Percentiles rank a stretch among this genome's conserved stretches.
Evolutionary conservation across 106 monocot genomes (phyloP).

Genomic region (Agapanthus africanus): DNA sequence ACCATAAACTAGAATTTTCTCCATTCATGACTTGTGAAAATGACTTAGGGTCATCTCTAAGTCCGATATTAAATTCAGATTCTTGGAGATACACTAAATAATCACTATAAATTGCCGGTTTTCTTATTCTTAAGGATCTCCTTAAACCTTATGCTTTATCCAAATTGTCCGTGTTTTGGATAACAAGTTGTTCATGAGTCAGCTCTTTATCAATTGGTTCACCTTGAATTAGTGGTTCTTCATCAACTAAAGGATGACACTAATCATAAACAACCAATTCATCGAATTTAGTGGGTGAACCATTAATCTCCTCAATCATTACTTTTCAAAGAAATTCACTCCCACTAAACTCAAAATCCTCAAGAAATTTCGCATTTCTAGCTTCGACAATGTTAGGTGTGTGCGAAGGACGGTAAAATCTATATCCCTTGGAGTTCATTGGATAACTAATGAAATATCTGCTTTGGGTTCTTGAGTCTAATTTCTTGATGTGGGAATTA

Average conservation of each 20-base stretch:
- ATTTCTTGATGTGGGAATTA: neutral
- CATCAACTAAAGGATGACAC: too few relatives aligned
- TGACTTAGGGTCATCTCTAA: neutral
- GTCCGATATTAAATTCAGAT: neutral
- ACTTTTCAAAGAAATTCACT: neutral
- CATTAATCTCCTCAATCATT: neutral
- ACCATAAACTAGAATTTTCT: neutral
- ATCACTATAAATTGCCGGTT: neutral
- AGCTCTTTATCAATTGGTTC: neutral
- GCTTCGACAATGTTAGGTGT: neutral
- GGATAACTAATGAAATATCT: neutral
- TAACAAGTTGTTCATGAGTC: neutral
- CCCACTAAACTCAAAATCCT: too few relatives aligned
- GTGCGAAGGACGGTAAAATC: neutral
- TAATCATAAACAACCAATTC: neutral
- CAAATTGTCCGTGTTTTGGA: neutral
- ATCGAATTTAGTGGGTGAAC: neutral
- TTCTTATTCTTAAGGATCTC: slow-evolving; percentile 6
- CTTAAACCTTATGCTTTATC: neutral
- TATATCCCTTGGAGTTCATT: neutral
- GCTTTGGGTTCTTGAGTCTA: slow-evolving; percentile 1
- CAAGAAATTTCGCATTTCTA: neutral
- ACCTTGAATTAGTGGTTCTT: neutral
- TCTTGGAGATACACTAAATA: neutral
- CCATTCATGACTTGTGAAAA: neutral